A percentile compares a stretch with the other conserved stretches of the same genome.
These are phyloP conservation scores for Malassezia brasiliensis DNA, from an alignment of 1,284 basidiomycete genomes.

Conservation along the genomic window DNA sequence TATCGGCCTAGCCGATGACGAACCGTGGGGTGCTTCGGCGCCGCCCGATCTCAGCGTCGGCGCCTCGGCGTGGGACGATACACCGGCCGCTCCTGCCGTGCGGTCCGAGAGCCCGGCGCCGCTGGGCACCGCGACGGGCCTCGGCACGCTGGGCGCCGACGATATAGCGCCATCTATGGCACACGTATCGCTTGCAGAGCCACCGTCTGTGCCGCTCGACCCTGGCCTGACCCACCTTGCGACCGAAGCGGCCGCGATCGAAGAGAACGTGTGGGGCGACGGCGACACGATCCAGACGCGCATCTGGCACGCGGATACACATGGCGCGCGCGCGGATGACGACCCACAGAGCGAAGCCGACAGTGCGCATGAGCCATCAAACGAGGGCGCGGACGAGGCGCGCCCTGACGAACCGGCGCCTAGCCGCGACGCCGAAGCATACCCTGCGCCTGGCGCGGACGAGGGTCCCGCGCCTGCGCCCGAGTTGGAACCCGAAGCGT, in stretches of 20 bases:
- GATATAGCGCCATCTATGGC: not conserved
- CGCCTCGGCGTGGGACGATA: not conserved
- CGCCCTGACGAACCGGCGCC: no score
- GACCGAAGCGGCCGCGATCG: constrained; percentile 6
- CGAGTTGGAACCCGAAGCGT: no score
- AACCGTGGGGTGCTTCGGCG: not conserved
- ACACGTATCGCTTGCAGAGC: not conserved
- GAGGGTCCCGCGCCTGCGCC: not conserved
- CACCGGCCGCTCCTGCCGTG: no score
- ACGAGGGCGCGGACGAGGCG: not conserved
- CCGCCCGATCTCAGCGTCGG: not conserved
- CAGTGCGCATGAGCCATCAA: not conserved
- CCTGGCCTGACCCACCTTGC: constrained; percentile 2
- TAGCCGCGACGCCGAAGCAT: not conserved
- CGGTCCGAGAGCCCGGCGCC: no score
- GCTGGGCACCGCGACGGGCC: no score
- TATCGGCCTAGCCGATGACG: not conserved
- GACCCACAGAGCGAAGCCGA: not conserved
- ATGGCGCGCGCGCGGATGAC: not conserved
- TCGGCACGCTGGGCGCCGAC: no score
- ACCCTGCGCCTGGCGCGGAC: not conserved
- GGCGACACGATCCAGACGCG: constrained; percentile 9
- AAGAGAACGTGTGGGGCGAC: constrained; percentile 16
- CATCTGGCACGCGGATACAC: not conserved
- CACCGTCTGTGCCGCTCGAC: not conserved